A percentile compares a stretch with the other conserved stretches of the same genome.
Evolutionary conservation across 805 yeast species (phyloP).

Genomic region (Saccharomycopsis vini): DNA sequence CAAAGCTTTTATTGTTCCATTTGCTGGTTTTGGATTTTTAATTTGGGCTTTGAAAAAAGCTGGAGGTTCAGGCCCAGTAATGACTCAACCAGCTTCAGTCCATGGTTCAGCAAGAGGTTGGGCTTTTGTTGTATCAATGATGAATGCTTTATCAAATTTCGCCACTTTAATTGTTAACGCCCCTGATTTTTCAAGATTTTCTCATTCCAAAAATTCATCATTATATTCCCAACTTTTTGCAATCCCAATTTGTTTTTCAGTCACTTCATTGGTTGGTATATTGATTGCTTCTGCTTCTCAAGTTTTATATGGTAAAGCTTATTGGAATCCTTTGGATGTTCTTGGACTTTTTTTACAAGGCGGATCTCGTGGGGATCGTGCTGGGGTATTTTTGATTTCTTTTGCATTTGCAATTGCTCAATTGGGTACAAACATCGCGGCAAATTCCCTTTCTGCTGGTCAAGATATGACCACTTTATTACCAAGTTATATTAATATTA

Average conservation of each 20-base stretch:
- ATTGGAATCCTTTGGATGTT: conserved; percentile 82
- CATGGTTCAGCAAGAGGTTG: conserved; percentile 61
- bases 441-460: conserved; percentile 64
- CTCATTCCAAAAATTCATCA: conserved; percentile 45
- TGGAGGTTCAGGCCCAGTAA: conserved; percentile 67
- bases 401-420: conserved; percentile 68
- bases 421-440: conserved; percentile 68
- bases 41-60: conserved; percentile 81
- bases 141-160: conserved; percentile 79
- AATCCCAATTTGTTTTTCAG: conserved; percentile 68
- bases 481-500: conserved; percentile 57
- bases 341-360: conserved; percentile 52
- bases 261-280: conserved; percentile 80
- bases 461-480: conserved; percentile 61
- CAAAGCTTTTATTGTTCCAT: conserved; percentile 70
- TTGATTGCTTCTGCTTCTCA: conserved; percentile 75
- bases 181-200: conserved; percentile 83
- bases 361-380: conserved; percentile 51
- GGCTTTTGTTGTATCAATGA: conserved; percentile 71
- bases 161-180: conserved; percentile 85
- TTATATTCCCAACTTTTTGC: conserved; percentile 52
- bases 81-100: conserved; percentile 45
- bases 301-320: conserved; percentile 53
- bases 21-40: conserved; percentile 75
- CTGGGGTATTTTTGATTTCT: conserved; percentile 71